Conservation (phyloP, 2,329 filamentous ascomycete genomes). For the Nannizziopsis barbatae region DNA sequence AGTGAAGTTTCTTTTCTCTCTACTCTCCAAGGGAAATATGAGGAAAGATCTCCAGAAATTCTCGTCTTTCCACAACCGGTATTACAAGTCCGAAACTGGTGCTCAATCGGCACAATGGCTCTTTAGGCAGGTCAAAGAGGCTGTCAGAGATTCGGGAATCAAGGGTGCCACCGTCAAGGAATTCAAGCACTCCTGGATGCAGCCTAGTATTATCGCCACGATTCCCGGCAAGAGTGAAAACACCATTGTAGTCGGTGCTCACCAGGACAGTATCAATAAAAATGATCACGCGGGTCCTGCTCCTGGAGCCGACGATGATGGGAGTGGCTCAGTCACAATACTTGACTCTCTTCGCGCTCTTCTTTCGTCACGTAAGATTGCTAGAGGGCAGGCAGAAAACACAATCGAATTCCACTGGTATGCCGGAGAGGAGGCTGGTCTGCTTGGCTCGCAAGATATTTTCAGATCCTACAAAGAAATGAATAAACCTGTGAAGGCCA, state of each 20-base stretch:
- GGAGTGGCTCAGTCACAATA: conserved; percentile 6
- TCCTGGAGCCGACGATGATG: conserved; percentile 11
- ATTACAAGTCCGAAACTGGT: conserved; percentile 6
- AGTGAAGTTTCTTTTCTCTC: conserved; percentile 3
- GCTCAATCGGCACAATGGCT: conserved; percentile 9
- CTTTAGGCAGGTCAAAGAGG: background rate
- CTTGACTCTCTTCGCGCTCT: conserved; percentile 4
- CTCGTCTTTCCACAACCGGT: conserved; percentile 10
- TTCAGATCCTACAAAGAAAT: conserved; percentile 4
- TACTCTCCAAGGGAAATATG: conserved; percentile 2
- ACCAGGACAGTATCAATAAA: conserved; percentile 10
- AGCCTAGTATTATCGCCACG: conserved; percentile 9
- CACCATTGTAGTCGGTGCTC: conserved; percentile 10
- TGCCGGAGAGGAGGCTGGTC: conserved; percentile 10
- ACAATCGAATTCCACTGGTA: conserved; percentile 13
- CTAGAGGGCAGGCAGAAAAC: conserved; percentile 1
- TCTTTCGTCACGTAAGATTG: conserved; percentile 6
- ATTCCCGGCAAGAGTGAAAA: conserved; percentile 9
- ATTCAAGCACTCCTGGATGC: conserved; percentile 8
- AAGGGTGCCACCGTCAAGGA: conserved; percentile 3
- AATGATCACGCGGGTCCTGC: conserved; percentile 1
- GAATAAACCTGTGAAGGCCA: conserved; percentile 8
- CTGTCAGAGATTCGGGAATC: background rate
- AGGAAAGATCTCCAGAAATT: conserved; percentile 5
- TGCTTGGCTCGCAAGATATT: conserved; percentile 7